Conservation (phyloP, 2,329 filamentous ascomycete species). For the Colletotrichum sidae region DNA sequence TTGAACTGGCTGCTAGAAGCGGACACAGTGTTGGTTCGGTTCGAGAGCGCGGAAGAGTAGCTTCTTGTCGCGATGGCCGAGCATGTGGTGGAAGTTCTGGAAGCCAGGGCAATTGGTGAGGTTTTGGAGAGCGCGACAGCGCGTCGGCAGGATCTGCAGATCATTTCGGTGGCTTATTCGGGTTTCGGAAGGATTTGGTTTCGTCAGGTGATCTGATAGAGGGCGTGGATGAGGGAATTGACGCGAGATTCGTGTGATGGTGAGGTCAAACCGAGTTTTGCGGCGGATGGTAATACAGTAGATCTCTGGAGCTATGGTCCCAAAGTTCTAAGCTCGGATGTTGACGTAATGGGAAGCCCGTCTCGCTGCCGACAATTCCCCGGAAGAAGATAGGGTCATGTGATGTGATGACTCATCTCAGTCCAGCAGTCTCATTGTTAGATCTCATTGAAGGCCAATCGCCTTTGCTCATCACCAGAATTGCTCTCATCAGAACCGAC, state of each 20-base stretch:
- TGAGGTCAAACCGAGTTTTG: background rate
- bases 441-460: too few species aligned
- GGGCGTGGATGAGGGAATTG: background rate
- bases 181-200: background rate
- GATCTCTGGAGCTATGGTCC: slow-evolving; percentile 11
- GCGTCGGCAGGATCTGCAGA: slow-evolving; percentile 38
- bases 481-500: too few species aligned
- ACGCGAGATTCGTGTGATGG: background rate
- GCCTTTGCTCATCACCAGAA: too few species aligned
- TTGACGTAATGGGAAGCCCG: slow-evolving; percentile 20
- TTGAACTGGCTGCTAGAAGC: background rate
- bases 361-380: slow-evolving; percentile 2
- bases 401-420: accelerated
- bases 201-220: too few species aligned
- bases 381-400: background rate
- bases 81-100: slow-evolving; percentile 43
- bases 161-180: slow-evolving; percentile 14
- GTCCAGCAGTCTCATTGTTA: slow-evolving; percentile 4
- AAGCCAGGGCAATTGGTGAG: background rate
- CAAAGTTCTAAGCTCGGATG: slow-evolving; percentile 31
- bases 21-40: background rate
- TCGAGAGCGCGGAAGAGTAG: background rate
- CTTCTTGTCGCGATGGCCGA: slow-evolving; percentile 57
- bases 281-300: background rate
- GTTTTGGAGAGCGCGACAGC: slow-evolving; percentile 31